These are phyloP conservation scores for Aureobasidium subglaciale DNA, from an alignment of 2,329 filamentous ascomycete genomes.

Conservation along the genomic window DNA sequence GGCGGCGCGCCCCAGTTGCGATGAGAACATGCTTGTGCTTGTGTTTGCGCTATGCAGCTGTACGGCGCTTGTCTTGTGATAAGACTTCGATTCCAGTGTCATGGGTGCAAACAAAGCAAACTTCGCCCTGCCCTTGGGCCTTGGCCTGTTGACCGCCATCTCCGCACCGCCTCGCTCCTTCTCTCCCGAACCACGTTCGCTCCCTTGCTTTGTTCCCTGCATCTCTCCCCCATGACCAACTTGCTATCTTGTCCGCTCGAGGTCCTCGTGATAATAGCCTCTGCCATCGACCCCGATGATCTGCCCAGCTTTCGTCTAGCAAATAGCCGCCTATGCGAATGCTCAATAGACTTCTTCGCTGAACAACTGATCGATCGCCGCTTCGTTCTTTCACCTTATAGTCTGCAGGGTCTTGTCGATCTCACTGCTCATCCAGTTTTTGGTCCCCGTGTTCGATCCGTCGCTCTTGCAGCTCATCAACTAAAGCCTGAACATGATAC, in stretches of 20 bases:
- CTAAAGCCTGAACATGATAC: no score
- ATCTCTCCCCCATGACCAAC: no score
- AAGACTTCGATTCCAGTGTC: constrained; percentile 1
- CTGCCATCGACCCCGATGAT: not conserved
- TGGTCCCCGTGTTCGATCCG: not conserved
- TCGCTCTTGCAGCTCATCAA: no score
- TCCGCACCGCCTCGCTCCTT: not conserved
- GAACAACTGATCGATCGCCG: not conserved
- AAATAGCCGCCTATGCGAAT: not conserved
- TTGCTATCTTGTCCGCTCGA: not conserved
- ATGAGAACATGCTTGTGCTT: constrained; percentile 14
- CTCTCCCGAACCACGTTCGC: no score
- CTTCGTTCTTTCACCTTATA: not conserved
- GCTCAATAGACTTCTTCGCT: not conserved
- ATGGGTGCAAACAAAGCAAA: constrained; percentile 5
- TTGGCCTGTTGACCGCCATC: not conserved
- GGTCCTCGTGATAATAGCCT: not conserved
- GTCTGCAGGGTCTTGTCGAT: not conserved
- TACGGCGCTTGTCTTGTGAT: not conserved
- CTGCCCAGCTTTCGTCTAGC: not conserved
- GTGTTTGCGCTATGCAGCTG: not conserved
- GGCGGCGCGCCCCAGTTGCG: constrained; percentile 12
- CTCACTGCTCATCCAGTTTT: not conserved
- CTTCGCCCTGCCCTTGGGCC: not conserved
- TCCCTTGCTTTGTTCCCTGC: no score